A percentile compares a stretch with the other conserved stretches of the same genome.
These are phyloP conservation scores for Rhipidocladum racemiflorum DNA, from an alignment of 176 grass and related monocot genomes.

Conservation along the genomic window DNA sequence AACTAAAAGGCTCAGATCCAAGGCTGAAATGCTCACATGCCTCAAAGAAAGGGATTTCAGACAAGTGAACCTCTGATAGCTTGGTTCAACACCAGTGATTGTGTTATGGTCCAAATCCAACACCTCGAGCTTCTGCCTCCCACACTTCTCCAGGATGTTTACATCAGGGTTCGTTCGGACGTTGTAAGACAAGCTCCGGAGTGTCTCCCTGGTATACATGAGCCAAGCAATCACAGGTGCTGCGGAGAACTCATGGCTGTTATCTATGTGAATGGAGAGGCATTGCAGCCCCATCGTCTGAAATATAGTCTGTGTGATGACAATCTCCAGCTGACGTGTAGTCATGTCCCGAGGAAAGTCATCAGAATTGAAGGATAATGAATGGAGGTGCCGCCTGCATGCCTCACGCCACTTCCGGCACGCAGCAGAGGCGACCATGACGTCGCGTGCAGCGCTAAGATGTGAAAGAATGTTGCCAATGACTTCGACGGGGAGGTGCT, in stretches of 20 bases:
- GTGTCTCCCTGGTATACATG: conserved; percentile 85
- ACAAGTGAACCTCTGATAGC: conserved; percentile 91
- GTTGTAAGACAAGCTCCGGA: conserved; percentile 80
- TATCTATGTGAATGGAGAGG: conserved; percentile 83
- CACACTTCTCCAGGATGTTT: conserved; percentile 82
- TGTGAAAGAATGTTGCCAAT: conserved; percentile 93
- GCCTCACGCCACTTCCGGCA: conserved; percentile 85
- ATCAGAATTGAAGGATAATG: conserved; percentile 71
- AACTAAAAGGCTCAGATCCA: conserved; percentile 79
- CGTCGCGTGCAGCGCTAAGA: conserved; percentile 63
- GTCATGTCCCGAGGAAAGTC: conserved; percentile 74
- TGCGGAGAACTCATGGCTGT: conserved; percentile 76
- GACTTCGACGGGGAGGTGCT: conserved; percentile 83
- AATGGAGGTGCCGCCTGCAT: conserved; percentile 73
- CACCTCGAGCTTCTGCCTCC: conserved; percentile 73
- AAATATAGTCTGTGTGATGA: conserved; percentile 94
- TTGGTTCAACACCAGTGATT: conserved; percentile 88
- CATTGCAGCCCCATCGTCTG: conserved; percentile 79
- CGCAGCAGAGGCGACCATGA: conserved; percentile 69
- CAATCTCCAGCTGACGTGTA: conserved; percentile 75
- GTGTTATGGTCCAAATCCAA: conserved; percentile 90
- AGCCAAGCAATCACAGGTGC: conserved; percentile 96
- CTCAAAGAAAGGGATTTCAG: conserved; percentile 87
- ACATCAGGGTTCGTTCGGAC: conserved; percentile 76
- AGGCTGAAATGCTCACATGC: conserved; percentile 80